Conservation (phyloP, 108 stramenopile species). For the Cyclotella cryptica region DNA sequence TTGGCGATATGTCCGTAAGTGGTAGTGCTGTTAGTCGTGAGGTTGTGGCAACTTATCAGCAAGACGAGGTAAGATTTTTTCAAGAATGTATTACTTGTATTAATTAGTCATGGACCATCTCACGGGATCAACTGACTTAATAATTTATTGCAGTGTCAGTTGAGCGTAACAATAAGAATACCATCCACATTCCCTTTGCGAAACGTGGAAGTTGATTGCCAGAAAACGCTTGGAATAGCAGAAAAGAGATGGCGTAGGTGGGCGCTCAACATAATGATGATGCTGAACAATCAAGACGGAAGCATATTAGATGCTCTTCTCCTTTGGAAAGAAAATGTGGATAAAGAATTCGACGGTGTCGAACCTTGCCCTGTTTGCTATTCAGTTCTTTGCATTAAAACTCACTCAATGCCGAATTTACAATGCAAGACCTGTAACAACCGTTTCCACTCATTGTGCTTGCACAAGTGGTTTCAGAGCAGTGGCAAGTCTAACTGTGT, state of each 20-base stretch:
- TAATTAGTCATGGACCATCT: neutral
- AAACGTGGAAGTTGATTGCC: slow-evolving; percentile 85
- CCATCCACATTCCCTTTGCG: slow-evolving; percentile 83
- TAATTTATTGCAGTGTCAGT: slow-evolving; percentile 56
- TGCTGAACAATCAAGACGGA: slow-evolving; percentile 89
- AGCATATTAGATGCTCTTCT: slow-evolving; percentile 90
- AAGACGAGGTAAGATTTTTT: slow-evolving; percentile 75
- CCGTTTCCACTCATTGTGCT: slow-evolving; percentile 91
- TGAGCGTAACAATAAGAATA: slow-evolving; percentile 72
- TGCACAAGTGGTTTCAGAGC: slow-evolving; percentile 94
- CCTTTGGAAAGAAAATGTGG: slow-evolving; percentile 97
- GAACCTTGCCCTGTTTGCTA: slow-evolving; percentile 99
- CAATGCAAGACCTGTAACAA: slow-evolving; percentile 89
- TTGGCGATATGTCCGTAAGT: slow-evolving; percentile 82
- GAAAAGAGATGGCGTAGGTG: slow-evolving; percentile 80
- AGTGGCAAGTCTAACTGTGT: slow-evolving; percentile 93
- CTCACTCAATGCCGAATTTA: slow-evolving; percentile 86
- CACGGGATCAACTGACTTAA: no score
- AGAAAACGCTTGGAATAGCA: slow-evolving; percentile 80
- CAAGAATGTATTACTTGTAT: neutral
- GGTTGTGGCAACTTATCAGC: slow-evolving; percentile 79
- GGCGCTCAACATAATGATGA: slow-evolving; percentile 81
- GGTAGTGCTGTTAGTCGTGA: slow-evolving; percentile 77
- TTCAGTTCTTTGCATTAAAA: slow-evolving; percentile 90
- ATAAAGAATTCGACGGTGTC: slow-evolving; percentile 98